Evolutionary conservation across 2,329 filamentous ascomycete species (phyloP).

Genomic region (Fragosphaeria purpurea): DNA sequence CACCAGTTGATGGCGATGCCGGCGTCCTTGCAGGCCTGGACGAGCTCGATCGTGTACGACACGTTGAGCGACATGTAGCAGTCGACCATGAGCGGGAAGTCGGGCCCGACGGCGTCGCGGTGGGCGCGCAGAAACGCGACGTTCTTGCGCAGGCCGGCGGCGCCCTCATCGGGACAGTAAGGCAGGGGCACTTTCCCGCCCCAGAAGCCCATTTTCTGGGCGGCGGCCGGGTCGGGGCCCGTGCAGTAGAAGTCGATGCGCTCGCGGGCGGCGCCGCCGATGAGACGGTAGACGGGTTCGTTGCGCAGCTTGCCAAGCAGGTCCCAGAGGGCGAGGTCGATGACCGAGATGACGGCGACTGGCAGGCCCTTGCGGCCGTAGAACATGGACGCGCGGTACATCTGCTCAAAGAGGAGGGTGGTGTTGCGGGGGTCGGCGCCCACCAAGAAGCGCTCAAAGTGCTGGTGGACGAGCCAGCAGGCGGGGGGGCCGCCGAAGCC

Average conservation of each 20-base stretch:
- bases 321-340: slow-evolving; percentile 90
- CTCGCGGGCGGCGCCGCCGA: slow-evolving; percentile 79
- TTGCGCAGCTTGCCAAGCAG: slow-evolving; percentile 81
- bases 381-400: slow-evolving; percentile 95
- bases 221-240: slow-evolving; percentile 70
- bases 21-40: slow-evolving; percentile 70
- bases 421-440: slow-evolving; percentile 84
- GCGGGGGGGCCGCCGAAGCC: slow-evolving; percentile 89
- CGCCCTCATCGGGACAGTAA: slow-evolving; percentile 81
- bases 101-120: slow-evolving; percentile 72
- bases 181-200: slow-evolving; percentile 85
- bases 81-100: slow-evolving; percentile 90
- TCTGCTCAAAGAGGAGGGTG: slow-evolving; percentile 87
- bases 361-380: slow-evolving; percentile 90
- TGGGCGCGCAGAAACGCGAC: slow-evolving; percentile 80
- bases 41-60: slow-evolving; percentile 83
- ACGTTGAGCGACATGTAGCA: slow-evolving; percentile 97
- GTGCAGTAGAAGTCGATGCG: slow-evolving; percentile 91
- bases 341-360: slow-evolving; percentile 84
- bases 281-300: slow-evolving; percentile 90
- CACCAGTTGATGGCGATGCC: slow-evolving; percentile 95
- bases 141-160: slow-evolving; percentile 74
- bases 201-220: slow-evolving; percentile 79
- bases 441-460: slow-evolving; percentile 86
- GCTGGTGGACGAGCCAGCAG: slow-evolving; percentile 87